Conservation (phyloP, 2,329 filamentous ascomycete species). For the Fusarium illudens region DNA sequence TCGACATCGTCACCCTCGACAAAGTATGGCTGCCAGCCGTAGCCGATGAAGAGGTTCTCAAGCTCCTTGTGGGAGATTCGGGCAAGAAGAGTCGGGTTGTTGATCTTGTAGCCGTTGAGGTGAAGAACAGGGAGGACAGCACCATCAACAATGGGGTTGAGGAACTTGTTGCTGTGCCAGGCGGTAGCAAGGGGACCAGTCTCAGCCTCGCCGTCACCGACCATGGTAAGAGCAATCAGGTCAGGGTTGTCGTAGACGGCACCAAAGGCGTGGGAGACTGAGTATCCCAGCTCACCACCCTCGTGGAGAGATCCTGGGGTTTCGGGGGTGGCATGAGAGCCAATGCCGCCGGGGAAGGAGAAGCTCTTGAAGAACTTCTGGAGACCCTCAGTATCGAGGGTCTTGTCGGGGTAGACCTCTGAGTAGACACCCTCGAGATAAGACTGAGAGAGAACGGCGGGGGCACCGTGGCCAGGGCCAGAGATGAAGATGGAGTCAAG, state of each 20-base stretch:
- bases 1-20: conserved; percentile 79
- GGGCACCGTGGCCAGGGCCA: conserved; percentile 80
- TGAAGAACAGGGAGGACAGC: conserved; percentile 81
- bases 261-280: conserved; percentile 80
- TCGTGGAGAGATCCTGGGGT: conserved; percentile 81
- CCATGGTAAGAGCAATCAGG: conserved; percentile 79
- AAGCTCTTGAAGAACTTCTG: conserved; percentile 84
- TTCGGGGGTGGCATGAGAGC: conserved; percentile 80
- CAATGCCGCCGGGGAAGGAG: conserved; percentile 82
- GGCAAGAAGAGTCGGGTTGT: conserved; percentile 78
- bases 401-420: conserved; percentile 79
- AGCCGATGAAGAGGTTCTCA: conserved; percentile 73
- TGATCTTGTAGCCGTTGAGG: conserved; percentile 87
- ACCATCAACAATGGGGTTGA: conserved; percentile 80
- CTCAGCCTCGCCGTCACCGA: conserved; percentile 84
- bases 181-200: conserved; percentile 80
- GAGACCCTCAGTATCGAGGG: conserved; percentile 73
- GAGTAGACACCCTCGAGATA: conserved; percentile 82
- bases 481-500: conserved; percentile 77
- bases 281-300: conserved; percentile 84
- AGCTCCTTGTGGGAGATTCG: conserved; percentile 79
- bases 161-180: conserved; percentile 85
- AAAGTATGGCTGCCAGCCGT: conserved; percentile 82
- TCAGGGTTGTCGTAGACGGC: conserved; percentile 78
- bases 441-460: conserved; percentile 77